Conservation (phyloP, 2,329 filamentous ascomycete genomes). For the Fulvia fulva region DNA sequence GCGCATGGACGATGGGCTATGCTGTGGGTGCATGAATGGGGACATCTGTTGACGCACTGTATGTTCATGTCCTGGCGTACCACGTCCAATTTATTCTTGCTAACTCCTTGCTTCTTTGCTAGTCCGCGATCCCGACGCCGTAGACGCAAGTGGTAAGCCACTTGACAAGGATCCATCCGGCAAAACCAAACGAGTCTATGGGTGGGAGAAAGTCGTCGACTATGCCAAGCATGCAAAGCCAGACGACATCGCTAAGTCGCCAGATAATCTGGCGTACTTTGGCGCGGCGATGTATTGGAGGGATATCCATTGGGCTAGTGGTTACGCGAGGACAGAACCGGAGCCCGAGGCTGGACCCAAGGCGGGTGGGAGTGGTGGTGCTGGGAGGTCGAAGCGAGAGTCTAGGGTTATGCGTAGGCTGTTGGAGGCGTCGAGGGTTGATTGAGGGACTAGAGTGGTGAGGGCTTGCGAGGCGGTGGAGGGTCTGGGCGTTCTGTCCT, state of each 20-base stretch:
- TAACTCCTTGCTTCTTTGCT: too few relatives aligned
- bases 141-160: neutral
- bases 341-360: neutral
- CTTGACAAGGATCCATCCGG: neutral
- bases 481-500: neutral
- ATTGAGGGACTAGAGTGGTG: neutral
- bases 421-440: neutral
- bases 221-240: neutral
- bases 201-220: neutral
- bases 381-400: neutral
- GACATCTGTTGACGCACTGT: too few relatives aligned
- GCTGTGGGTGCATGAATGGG: too few relatives aligned
- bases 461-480: neutral
- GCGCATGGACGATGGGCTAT: too few relatives aligned
- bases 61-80: too few relatives aligned
- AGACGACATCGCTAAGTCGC: neutral
- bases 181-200: neutral
- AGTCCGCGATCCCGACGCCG: neutral
- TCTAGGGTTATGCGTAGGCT: neutral
- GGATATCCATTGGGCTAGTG: neutral
- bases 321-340: neutral
- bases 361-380: neutral
- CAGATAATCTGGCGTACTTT: neutral
- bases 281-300: neutral
- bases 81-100: too few relatives aligned